These are phyloP conservation scores for Blastomyces emzantsi DNA, from an alignment of 2,329 filamentous ascomycete species.

Conservation along the genomic window DNA sequence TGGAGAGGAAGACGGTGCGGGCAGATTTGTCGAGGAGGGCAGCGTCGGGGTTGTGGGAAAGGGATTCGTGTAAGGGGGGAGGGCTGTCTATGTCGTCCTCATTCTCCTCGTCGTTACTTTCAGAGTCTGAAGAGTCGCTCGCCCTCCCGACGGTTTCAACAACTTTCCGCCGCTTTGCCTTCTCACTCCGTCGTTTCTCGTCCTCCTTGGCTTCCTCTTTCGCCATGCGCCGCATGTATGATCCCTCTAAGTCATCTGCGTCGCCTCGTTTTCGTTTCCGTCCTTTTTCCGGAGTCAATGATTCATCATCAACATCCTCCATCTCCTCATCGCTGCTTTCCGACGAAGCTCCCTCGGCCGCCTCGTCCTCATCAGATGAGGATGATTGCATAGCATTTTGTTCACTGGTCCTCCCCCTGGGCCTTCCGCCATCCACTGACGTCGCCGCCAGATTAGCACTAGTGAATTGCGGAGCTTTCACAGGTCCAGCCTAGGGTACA, in stretches of 20 bases:
- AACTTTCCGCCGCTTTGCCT: conserved; percentile 33
- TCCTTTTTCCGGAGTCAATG: conserved; percentile 26
- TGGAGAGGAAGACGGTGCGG: conserved; percentile 86
- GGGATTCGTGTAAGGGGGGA: conserved; percentile 33
- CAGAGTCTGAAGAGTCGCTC: conserved; percentile 16
- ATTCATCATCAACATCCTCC: conserved; percentile 40
- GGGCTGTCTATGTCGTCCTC: conserved; percentile 31
- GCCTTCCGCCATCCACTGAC: not conserved
- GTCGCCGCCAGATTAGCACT: not conserved
- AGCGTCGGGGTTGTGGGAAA: conserved; percentile 27
- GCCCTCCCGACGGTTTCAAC: conserved; percentile 30
- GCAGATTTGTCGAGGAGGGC: conserved; percentile 71
- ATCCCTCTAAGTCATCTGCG: conserved; percentile 39
- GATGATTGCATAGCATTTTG: conserved; percentile 9
- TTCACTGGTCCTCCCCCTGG: not conserved
- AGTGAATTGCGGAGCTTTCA: conserved; percentile 27
- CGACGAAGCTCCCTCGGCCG: conserved; percentile 19
- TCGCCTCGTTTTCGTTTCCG: conserved; percentile 49
- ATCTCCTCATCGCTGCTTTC: conserved; percentile 26
- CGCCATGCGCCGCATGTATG: conserved; percentile 37
- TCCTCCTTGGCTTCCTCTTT: conserved; percentile 35
- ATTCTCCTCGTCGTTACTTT: conserved; percentile 21
- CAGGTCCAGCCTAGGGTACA: conserved; percentile 30
- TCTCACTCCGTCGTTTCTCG: conserved; percentile 26
- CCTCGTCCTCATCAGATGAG: conserved; percentile 18